Evolutionary conservation across 495 filamentous ascomycete species (phyloP).

Genomic region (Patellaria atrata): DNA sequence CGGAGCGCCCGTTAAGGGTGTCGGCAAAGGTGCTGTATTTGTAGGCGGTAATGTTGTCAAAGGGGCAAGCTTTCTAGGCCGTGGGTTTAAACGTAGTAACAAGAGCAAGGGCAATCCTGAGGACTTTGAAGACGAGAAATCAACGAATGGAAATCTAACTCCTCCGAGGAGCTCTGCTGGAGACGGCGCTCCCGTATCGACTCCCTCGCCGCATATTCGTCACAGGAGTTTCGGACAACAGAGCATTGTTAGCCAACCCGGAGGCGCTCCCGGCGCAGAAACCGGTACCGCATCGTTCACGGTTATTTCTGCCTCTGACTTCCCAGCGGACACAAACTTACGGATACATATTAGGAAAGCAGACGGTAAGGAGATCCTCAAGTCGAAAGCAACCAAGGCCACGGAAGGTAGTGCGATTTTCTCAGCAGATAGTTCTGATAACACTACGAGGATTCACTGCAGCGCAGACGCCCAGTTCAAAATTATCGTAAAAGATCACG

Average conservation of each 20-base stretch:
- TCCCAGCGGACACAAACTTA: conserved; percentile 61
- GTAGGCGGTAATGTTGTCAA: conserved; percentile 58
- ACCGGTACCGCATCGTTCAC: conserved; percentile 67
- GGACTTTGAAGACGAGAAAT: conserved; percentile 5
- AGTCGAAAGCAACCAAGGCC: conserved; percentile 67
- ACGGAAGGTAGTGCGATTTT: conserved; percentile 36
- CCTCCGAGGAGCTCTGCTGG: too few species aligned
- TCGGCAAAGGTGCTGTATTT: conserved; percentile 51
- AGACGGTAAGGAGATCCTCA: conserved; percentile 62
- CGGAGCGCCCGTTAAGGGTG: conserved; percentile 85
- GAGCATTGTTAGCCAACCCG: conserved; percentile 41
- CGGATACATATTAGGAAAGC: conserved; percentile 62
- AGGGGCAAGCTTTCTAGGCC: conserved; percentile 74
- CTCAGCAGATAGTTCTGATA: conserved; percentile 43
- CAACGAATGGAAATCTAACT: conserved; percentile 14
- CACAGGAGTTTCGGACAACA: conserved; percentile 50
- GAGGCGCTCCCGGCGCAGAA: conserved; percentile 29
- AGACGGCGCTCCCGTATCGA: conserved; percentile 11
- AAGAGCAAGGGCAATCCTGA: conserved; percentile 34
- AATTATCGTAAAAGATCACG: conserved; percentile 67
- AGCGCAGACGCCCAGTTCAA: conserved; percentile 77
- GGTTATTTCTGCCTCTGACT: conserved; percentile 65
- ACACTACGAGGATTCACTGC: conserved; percentile 63
- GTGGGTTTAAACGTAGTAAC: conserved; percentile 54
- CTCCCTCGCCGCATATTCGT: conserved; percentile 37